Evolutionary conservation across 257 asterid genomes (phyloP), one percentile per base, ranked within the genome.

Genomic region (Petunia axillaris): DNA sequence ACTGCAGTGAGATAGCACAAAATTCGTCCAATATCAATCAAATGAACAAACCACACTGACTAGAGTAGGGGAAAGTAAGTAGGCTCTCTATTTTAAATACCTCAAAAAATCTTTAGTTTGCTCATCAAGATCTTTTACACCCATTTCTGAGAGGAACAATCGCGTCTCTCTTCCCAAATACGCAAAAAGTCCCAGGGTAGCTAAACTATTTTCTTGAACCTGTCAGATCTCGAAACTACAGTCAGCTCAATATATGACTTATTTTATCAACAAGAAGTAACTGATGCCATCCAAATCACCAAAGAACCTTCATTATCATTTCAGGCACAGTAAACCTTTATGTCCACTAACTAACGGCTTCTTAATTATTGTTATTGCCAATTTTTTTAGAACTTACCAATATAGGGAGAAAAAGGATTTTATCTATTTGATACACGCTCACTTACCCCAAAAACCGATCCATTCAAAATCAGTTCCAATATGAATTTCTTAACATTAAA

Each of bases 81-180:
- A 71, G 35, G 60, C 77, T 5, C 77, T 25, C 60, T 10, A 50
- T 50, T 48, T 11, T 73, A 81, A 71, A 64, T 83, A 91, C 97
- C 97, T 90, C 59, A 93, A 85, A 81, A 93, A 86, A 83, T 90
- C 89, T 63, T 85, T 85, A 55, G 90, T 85, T 44, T 86, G 93
- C 75, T 89, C 93, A 60, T 92, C 93, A 44, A 86, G 81, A 81
- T 91, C 98, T 83, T 87, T 86, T 71, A 93, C 82, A 48, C 88
- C 85, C 85, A 89, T 87, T 83, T 90, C 84, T 40, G 87, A 85
- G 82, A 93, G 88, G 86, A 88, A 91, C 70, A 89, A 80, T 67
- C 98, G 88, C 39, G 98, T 87, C 84, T 90, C 94, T 87, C 94
- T 89, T 85, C 98, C 98, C 60, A 93, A 86, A 84, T 90, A 90